A percentile compares a stretch with the other conserved stretches of the same genome.
Conservation (phyloP, 148 eudicot species). For the Rhododendron griersonianum region DNA sequence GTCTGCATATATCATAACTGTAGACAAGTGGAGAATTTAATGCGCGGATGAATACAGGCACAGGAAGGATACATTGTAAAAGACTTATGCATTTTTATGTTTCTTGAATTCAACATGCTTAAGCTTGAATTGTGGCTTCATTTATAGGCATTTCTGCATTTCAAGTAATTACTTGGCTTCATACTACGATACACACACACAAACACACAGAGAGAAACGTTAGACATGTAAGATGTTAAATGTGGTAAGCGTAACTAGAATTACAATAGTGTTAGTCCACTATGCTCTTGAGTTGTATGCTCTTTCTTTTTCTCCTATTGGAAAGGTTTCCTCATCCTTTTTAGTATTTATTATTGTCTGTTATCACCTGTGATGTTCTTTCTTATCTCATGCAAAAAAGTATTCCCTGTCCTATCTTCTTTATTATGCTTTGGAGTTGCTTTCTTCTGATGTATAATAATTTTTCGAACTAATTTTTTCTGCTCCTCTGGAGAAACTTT, state of each 20-base stretch:
- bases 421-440: background rate
- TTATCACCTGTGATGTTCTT: background rate
- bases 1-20: background rate
- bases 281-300: background rate
- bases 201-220: background rate
- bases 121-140: background rate
- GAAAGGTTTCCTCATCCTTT: background rate
- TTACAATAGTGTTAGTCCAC: background rate
- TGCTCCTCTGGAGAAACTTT: background rate
- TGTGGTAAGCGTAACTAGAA: background rate
- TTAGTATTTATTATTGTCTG: background rate
- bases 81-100: background rate
- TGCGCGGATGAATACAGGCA: background rate
- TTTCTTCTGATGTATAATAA: background rate
- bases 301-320: background rate
- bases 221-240: background rate
- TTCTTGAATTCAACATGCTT: background rate
- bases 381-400: background rate
- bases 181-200: background rate
- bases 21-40: background rate
- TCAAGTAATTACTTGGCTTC: background rate
- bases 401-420: background rate
- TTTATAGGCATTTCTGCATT: background rate
- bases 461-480: background rate
- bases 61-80: background rate